Evolutionary conservation across 1,284 basidiomycete species (phyloP).

Genomic region (Trichosporon ovoides): DNA sequence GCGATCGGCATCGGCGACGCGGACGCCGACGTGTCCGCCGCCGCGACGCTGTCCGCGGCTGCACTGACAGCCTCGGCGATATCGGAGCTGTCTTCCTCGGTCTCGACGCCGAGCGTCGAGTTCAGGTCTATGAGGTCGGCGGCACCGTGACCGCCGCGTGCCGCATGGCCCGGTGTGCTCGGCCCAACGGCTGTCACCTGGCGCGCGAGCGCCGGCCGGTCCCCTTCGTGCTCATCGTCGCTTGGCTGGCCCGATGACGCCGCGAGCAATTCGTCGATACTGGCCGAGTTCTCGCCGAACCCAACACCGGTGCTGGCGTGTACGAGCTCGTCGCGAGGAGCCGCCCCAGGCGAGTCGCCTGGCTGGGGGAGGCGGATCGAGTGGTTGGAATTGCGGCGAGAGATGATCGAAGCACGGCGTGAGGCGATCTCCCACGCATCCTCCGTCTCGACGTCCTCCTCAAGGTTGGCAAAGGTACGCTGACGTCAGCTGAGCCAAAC

Average conservation of each 20-base stretch:
- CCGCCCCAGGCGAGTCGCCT: not conserved
- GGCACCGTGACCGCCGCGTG: not conserved
- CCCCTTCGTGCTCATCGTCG: not conserved
- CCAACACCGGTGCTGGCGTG: constrained; percentile 22
- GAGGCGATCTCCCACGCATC: constrained; percentile 49
- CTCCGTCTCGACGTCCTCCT: constrained; percentile 87
- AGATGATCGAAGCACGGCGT: constrained; percentile 40
- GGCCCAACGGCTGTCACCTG: not conserved
- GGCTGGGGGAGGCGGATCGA: constrained; percentile 27
- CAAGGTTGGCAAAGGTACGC: constrained; percentile 84
- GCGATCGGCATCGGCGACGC: constrained; percentile 12
- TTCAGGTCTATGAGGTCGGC: not conserved
- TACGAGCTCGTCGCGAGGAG: constrained; percentile 11
- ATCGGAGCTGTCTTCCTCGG: not conserved
- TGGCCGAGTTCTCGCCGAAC: constrained; percentile 17
- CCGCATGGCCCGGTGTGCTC: not conserved
- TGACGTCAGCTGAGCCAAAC: constrained; percentile 16
- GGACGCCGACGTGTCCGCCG: not conserved
- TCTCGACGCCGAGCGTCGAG: not conserved
- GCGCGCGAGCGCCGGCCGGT: not conserved
- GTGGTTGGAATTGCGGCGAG: constrained; percentile 37
- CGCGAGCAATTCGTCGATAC: constrained; percentile 27
- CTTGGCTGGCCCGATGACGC: constrained; percentile 3
- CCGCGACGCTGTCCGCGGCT: not conserved
- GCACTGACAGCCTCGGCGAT: not conserved